phyloP scores from a whole-genome alignment of 2,329 filamentous ascomycete genomes.

The Diaporthe destruens region DNA sequence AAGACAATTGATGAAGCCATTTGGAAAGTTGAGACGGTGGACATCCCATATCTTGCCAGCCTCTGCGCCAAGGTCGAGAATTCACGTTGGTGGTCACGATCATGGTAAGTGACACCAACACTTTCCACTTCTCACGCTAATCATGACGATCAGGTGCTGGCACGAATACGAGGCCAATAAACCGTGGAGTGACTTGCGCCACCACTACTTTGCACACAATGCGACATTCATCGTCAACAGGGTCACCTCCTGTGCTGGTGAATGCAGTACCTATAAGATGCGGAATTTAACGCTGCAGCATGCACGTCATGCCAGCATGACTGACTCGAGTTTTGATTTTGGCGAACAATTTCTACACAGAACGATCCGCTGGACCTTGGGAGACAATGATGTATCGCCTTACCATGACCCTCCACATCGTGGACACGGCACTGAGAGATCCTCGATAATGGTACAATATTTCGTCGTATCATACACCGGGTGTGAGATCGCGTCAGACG shows the following conservation, averaged over 20 bases:
- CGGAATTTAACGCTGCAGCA: conserved; percentile 2
- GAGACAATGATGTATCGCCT: background rate
- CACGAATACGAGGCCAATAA: background rate
- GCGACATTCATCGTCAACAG: conserved; percentile 3
- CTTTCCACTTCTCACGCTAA: background rate
- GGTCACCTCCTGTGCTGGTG: background rate
- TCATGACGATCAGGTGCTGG: conserved; percentile 1
- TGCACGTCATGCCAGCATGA: background rate
- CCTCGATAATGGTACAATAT: conserved; percentile 6
- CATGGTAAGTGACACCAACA: background rate
- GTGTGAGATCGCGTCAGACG: background rate
- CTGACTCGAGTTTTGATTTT: background rate
- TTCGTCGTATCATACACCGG: conserved; percentile 1
- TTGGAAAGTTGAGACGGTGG: background rate
- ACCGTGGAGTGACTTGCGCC: background rate
- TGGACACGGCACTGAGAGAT: background rate
- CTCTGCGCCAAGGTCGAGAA: conserved; percentile 5
- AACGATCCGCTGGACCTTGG: conserved; percentile 6
- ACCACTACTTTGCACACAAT: conserved; percentile 7
- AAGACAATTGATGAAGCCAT: background rate
- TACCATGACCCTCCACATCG: background rate
- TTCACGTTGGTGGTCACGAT: conserved; percentile 1
- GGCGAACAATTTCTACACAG: background rate
- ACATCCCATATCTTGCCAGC: conserved; percentile 3
- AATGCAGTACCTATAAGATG: conserved; percentile 8